Conservation (phyloP, 768 basidiomycete genomes). For the Dictyophora rubrovolvata region DNA sequence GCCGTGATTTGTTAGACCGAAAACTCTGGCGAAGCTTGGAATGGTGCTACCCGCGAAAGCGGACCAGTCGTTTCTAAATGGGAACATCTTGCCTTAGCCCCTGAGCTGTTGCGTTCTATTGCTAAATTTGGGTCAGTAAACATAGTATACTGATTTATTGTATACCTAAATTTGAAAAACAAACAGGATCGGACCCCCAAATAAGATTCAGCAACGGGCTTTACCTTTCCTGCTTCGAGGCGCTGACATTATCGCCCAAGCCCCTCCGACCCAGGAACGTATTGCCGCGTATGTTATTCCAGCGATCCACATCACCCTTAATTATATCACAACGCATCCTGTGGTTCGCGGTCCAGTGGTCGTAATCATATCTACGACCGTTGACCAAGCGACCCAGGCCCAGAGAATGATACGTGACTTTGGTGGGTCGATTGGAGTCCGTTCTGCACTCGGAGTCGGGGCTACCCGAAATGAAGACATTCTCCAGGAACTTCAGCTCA, state of each 20-base stretch:
- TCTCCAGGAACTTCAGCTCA: conserved; percentile 65
- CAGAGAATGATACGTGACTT: conserved; percentile 92
- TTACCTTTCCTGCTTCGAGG: conserved; percentile 90
- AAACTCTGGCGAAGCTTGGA: conserved; percentile 44
- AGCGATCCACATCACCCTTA: conserved; percentile 72
- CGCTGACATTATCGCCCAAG: conserved; percentile 96
- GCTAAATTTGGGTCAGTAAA: conserved; percentile 82
- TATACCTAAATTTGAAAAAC: conserved; percentile 4
- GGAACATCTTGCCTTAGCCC: conserved; percentile 82
- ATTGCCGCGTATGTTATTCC: conserved; percentile 97
- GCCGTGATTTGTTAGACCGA: conserved; percentile 35
- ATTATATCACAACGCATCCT: conserved; percentile 44
- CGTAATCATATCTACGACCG: conserved; percentile 93
- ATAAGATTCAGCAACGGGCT: conserved; percentile 97
- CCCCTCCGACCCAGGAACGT: conserved; percentile 95
- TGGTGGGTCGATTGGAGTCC: conserved; percentile 85
- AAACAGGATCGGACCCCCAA: conserved; percentile 85
- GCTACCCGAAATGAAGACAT: conserved; percentile 53
- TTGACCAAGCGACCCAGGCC: conserved; percentile 97
- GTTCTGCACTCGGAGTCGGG: conserved; percentile 82
- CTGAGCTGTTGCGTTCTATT: conserved; percentile 81
- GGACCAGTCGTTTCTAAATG: conserved; percentile 88
- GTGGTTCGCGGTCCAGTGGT: conserved; percentile 74
- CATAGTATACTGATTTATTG: conserved; percentile 1
- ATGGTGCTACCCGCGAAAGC: conserved; percentile 44